These are phyloP conservation scores for Thalassiosira gravida DNA, from an alignment of 352 stramenopile species.

Conservation along the genomic window DNA sequence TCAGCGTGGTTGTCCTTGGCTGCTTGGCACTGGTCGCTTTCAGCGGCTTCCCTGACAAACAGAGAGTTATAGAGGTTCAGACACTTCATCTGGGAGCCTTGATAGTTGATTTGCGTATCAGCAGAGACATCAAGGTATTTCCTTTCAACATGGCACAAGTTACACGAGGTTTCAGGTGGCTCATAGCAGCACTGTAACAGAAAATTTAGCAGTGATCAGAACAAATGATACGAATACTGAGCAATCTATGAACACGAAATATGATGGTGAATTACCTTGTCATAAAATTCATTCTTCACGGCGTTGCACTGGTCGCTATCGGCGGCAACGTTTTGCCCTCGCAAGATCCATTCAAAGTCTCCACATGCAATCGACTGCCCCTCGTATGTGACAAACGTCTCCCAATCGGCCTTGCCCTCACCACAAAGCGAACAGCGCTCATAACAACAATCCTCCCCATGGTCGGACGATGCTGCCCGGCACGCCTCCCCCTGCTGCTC, in stretches of 20 bases:
- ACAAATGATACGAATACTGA: neutral
- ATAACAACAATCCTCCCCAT: constrained; percentile 58
- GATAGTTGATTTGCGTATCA: constrained; percentile 41
- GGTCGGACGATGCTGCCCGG: constrained; percentile 33
- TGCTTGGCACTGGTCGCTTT: constrained; percentile 52
- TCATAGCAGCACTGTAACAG: constrained; percentile 60
- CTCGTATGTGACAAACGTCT: constrained; percentile 63
- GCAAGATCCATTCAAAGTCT: constrained; percentile 68
- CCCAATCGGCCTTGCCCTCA: constrained; percentile 63
- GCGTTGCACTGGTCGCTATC: constrained; percentile 49
- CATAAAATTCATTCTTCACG: constrained; percentile 56
- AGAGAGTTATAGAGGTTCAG: constrained; percentile 65
- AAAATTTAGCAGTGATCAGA: neutral
- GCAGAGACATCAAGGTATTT: constrained; percentile 57
- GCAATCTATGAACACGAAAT: neutral
- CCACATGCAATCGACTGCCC: constrained; percentile 57
- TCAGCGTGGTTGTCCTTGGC: constrained; percentile 48
- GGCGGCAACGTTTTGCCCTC: constrained; percentile 39
- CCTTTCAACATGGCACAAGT: constrained; percentile 54
- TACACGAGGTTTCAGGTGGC: constrained; percentile 53
- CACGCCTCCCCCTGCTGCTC: constrained; percentile 55
- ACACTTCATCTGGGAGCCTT: constrained; percentile 48
- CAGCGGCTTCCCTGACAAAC: constrained; percentile 55
- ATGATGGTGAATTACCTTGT: constrained; percentile 33
- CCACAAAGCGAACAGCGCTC: constrained; percentile 60